Conservation (phyloP, 2,329 filamentous ascomycete genomes). For the Triangularia verruculosa region DNA sequence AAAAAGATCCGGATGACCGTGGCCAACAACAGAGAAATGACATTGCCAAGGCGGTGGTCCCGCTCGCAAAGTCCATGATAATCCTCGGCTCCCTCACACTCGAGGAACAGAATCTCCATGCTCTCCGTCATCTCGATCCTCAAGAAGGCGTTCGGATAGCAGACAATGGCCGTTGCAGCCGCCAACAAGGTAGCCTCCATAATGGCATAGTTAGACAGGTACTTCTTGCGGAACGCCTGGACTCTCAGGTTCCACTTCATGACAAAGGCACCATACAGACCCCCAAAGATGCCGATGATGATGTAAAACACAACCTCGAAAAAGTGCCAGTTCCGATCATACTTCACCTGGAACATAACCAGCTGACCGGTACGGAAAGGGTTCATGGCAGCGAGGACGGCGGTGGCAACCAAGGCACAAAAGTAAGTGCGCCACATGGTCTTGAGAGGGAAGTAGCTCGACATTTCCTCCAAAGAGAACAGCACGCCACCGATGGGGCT, state of each 20-base stretch:
- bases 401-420: slow-evolving; percentile 91
- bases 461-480: slow-evolving; percentile 98
- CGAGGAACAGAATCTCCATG: slow-evolving; percentile 95
- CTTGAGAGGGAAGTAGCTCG: slow-evolving; percentile 91
- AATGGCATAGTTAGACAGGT: slow-evolving; percentile 78
- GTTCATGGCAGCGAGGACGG: slow-evolving; percentile 91
- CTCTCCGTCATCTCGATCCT: slow-evolving; percentile 99
- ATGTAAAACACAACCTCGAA: slow-evolving; percentile 94
- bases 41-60: slow-evolving; percentile 72
- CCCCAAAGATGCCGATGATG: slow-evolving; percentile 86
- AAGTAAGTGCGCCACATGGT: slow-evolving; percentile 99
- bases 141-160: slow-evolving; percentile 93
- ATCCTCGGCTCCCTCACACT: slow-evolving; percentile 85
- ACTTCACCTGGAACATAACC: slow-evolving; percentile 98
- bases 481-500: slow-evolving; percentile 95
- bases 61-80: slow-evolving; percentile 86
- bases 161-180: slow-evolving; percentile 81
- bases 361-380: slow-evolving; percentile 95
- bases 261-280: slow-evolving; percentile 91
- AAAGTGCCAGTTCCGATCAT: slow-evolving; percentile 96
- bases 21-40: slow-evolving; percentile 73
- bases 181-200: slow-evolving; percentile 84
- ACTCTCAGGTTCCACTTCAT: slow-evolving; percentile 96
- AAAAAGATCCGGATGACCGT: slow-evolving; percentile 78
- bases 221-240: slow-evolving; percentile 91